Conservation (phyloP, 2,329 filamentous ascomycete species). For the Boeremia lycopersici region DNA sequence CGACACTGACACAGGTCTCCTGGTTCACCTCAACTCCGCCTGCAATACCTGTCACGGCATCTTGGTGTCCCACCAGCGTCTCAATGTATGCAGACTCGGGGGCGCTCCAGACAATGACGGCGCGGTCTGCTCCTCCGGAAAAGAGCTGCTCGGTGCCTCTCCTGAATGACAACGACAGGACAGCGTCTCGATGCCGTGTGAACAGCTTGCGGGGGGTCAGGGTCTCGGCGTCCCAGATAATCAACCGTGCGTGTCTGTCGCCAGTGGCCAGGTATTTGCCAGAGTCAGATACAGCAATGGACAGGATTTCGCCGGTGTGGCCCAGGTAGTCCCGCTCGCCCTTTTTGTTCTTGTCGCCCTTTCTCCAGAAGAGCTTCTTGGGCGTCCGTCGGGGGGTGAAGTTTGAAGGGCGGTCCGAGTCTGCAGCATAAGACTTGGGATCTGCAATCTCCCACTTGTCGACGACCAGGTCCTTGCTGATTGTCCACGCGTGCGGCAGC, state of each 20-base stretch:
- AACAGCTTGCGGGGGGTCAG: constrained; percentile 83
- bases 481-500: constrained; percentile 83
- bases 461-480: constrained; percentile 81
- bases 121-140: constrained; percentile 87
- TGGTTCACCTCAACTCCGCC: constrained; percentile 64
- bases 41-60: constrained; percentile 83
- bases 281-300: constrained; percentile 84
- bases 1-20: constrained; percentile 89
- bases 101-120: constrained; percentile 93
- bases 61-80: constrained; percentile 94
- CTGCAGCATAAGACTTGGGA: constrained; percentile 36
- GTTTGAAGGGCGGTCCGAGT: constrained; percentile 38
- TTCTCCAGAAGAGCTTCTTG: constrained; percentile 66
- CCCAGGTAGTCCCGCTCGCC: constrained; percentile 68
- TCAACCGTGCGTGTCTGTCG: constrained; percentile 80
- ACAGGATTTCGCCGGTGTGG: constrained; percentile 80
- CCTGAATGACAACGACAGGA: constrained; percentile 85
- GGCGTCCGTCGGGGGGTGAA: constrained; percentile 65
- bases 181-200: constrained; percentile 86
- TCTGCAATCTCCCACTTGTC: constrained; percentile 88
- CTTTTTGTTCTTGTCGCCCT: constrained; percentile 64
- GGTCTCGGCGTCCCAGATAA: constrained; percentile 84
- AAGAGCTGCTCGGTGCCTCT: constrained; percentile 89
- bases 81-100: constrained; percentile 94
- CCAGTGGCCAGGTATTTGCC: constrained; percentile 92